A percentile compares a stretch with the other conserved stretches of the same genome.
Evolutionary conservation across 306 rosid species (phyloP).

Genomic region (Alnus glutinosa): DNA sequence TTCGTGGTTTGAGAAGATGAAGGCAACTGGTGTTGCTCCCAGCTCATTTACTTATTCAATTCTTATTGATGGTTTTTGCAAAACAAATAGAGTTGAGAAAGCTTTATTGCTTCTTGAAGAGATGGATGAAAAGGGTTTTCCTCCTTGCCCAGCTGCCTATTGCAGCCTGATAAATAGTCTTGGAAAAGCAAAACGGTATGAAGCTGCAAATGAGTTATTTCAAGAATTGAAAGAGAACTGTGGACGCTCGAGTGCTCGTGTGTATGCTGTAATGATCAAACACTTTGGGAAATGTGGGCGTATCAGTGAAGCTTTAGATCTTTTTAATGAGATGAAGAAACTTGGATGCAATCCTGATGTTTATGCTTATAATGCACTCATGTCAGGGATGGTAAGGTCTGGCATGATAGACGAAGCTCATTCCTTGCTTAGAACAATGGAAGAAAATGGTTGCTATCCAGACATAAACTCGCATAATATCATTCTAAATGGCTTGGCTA

Average conservation of each 20-base stretch:
- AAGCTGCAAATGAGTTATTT: constrained; percentile 89
- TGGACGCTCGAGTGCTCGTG: constrained; percentile 84
- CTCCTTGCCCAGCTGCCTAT: constrained; percentile 95
- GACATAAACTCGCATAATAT: constrained; percentile 85
- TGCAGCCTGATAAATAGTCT: constrained; percentile 94
- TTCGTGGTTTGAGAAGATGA: constrained; percentile 88
- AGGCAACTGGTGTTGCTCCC: constrained; percentile 61
- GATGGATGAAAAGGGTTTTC: constrained; percentile 95
- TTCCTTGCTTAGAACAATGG: constrained; percentile 72
- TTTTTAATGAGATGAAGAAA: constrained; percentile 77
- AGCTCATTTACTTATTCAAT: constrained; percentile 89
- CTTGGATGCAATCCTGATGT: constrained; percentile 82
- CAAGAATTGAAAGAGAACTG: constrained; percentile 89
- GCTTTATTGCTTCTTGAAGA: constrained; percentile 94
- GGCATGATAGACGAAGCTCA: constrained; percentile 75
- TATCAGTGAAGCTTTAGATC: constrained; percentile 64
- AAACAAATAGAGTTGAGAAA: constrained; percentile 82
- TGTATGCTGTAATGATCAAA: constrained; percentile 95
- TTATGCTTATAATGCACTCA: constrained; percentile 90
- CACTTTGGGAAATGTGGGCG: constrained; percentile 89
- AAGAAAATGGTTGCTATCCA: constrained; percentile 71
- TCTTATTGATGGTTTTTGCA: constrained; percentile 88
- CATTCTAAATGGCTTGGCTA: constrained; percentile 74
- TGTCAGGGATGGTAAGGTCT: constrained; percentile 88
- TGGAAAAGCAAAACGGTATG: constrained; percentile 86